Evolutionary conservation across 257 asterid species (phyloP).

Genomic region (Avicennia marina): DNA sequence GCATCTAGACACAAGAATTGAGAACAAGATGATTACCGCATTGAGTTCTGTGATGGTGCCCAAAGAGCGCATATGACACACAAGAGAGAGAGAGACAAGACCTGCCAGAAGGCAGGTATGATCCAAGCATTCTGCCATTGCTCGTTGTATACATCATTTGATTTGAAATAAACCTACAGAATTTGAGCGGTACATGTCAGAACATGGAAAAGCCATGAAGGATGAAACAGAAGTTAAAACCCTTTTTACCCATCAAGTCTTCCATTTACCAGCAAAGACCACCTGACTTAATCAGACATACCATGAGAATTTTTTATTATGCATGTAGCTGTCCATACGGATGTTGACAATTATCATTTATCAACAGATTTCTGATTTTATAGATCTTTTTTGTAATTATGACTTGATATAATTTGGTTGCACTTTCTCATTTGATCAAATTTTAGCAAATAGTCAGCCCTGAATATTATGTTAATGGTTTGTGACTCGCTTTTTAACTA

Average conservation of each 20-base stretch:
- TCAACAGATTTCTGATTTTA: neutral
- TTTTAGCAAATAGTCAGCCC: slow-evolving; percentile 6
- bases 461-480: no score
- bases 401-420: neutral
- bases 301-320: no score
- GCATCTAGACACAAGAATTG: neutral
- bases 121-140: slow-evolving; percentile 98
- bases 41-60: slow-evolving; percentile 95
- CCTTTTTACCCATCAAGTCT: neutral
- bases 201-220: slow-evolving; percentile 9
- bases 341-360: neutral
- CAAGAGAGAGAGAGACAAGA: slow-evolving; percentile 78
- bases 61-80: slow-evolving; percentile 91
- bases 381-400: neutral
- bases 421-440: neutral
- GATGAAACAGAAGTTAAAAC: neutral
- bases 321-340: neutral
- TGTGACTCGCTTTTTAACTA: no score
- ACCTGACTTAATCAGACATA: no score
- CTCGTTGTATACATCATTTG: slow-evolving; percentile 85
- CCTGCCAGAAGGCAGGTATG: slow-evolving; percentile 97
- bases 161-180: slow-evolving; percentile 87
- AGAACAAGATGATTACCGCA: slow-evolving; percentile 46
- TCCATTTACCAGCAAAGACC: neutral
- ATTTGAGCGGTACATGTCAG: slow-evolving; percentile 16